A percentile compares a stretch with the other conserved stretches of the same genome.
Evolutionary conservation across 371 early-diverging fungal genomes (phyloP).

Genomic region (Mucor sp.): DNA sequence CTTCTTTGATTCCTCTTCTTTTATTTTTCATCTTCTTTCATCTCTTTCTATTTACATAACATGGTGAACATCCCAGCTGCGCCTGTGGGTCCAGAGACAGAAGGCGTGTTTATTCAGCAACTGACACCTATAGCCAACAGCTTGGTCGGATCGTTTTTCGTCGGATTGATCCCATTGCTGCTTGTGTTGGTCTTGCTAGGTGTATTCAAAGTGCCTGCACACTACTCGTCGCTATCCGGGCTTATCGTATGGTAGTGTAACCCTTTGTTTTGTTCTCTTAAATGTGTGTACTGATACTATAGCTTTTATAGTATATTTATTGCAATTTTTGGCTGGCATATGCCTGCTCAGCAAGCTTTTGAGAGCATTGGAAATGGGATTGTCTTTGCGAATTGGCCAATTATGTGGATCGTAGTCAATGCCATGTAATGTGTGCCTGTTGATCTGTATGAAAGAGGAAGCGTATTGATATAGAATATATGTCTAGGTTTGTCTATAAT

Average conservation of each 20-base stretch:
- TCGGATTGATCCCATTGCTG: constrained; percentile 42
- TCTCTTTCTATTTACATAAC: background rate
- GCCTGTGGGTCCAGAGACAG: constrained; percentile 28
- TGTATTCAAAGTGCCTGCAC: constrained; percentile 36
- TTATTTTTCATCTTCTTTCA: background rate
- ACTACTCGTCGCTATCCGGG: constrained; percentile 35
- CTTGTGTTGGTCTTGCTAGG: constrained; percentile 42
- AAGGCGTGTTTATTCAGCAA: constrained; percentile 40
- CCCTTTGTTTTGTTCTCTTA: background rate
- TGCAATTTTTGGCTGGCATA: constrained; percentile 56
- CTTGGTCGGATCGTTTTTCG: constrained; percentile 47
- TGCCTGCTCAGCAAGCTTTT: constrained; percentile 54
- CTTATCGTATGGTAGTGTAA: constrained; percentile 39
- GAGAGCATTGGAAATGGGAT: constrained; percentile 46
- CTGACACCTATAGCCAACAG: constrained; percentile 45
- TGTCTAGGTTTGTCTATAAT: constrained; percentile 47
- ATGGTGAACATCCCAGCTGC: constrained; percentile 35
- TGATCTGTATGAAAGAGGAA: background rate
- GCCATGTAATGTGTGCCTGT: constrained; percentile 33
- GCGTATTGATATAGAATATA: background rate
- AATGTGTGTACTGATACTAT: background rate
- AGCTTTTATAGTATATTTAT: constrained; percentile 44
- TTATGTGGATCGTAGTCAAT: constrained; percentile 59
- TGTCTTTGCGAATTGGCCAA: constrained; percentile 55
- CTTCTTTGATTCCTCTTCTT: background rate